Conservation (phyloP, 352 stramenopile species). For the Phytophthora ramorum region DNA sequence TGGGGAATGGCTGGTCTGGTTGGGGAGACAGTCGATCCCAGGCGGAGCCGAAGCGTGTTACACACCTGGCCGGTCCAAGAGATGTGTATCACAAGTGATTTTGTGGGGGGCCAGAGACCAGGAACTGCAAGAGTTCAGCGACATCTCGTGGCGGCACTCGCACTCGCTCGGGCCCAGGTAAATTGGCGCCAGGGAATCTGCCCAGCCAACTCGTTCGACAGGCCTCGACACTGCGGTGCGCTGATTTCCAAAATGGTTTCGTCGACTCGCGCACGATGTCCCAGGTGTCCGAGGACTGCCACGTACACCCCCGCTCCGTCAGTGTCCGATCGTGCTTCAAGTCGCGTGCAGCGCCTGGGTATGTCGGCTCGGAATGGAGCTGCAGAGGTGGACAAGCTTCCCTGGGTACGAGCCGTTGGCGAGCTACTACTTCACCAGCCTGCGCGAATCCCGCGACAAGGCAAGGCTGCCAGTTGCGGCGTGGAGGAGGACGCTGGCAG, state of each 20-base stretch:
- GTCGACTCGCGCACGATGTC: conserved; percentile 7
- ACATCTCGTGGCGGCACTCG: conserved; percentile 9
- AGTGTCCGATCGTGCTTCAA: conserved; percentile 21
- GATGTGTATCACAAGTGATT: conserved; percentile 19
- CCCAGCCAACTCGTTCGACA: conserved; percentile 16
- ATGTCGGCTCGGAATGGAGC: neutral
- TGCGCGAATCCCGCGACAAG: neutral
- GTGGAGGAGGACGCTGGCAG: neutral
- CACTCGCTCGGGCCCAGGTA: neutral
- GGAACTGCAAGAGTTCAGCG: conserved; percentile 18
- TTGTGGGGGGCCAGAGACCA: conserved; percentile 8
- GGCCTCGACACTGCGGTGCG: neutral
- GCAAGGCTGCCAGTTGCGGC: conserved; percentile 1
- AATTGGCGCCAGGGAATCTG: conserved; percentile 1
- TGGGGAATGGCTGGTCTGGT: conserved; percentile 28
- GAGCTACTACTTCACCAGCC: conserved; percentile 28
- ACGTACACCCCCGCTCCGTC: neutral
- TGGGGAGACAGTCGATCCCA: conserved; percentile 12
- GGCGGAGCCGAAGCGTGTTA: conserved; percentile 19
- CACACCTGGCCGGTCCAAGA: conserved; percentile 16
- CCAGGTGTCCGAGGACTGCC: conserved; percentile 5
- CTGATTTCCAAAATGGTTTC: conserved; percentile 39
- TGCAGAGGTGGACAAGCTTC: conserved; percentile 1
- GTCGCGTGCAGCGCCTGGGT: conserved; percentile 12
- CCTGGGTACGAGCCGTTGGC: neutral